Evolutionary conservation across 495 filamentous ascomycete species (phyloP), one percentile per base, ranked within the genome.

Genomic region (Xylaria acuta): DNA sequence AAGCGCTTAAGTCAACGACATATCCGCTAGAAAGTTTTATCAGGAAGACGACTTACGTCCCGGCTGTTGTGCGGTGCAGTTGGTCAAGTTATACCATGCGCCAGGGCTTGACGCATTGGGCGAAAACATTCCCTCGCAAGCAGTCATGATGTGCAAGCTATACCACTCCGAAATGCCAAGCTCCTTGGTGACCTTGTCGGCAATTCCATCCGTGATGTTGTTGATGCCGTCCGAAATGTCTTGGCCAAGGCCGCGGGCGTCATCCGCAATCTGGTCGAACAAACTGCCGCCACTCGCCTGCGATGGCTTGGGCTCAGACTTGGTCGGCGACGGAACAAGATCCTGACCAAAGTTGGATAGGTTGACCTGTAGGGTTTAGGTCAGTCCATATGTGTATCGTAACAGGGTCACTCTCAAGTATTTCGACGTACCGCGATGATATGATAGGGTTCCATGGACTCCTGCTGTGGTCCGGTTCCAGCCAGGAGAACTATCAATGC

Each of bases 81-180:
- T 75, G 0, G 86, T 88, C 20, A 91, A 81, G 70, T 92, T 89
- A 72, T 86, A 85, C 72, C 80, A 72, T 6, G 84, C 80, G 9
- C 77, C 76, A 14, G 80, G 69, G 18, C 82, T 75, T 1, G 89
- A 91, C 9, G 83, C 84, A 71, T 85, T 84, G 0, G 88, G 88
- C 27, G 76, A 76, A 83, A 86, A 89, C 76, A 84, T 76, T 51
- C 93, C 92, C 72, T 88, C 79, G 73, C 93, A 95, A 75, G 90
- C 87, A 68, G 89, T 85, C 80, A 94, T 87, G 64, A 93, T 76
- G 75, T 95, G 91, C 27, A 90, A 75, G 51, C 89, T 90, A 80
- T 95, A 95, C 82, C 91, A 97, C 74, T 93, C 85, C n/a, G 88
- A 84, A 64, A 93, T 85, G 18, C 88, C 88, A 6, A 90, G 83